These are phyloP conservation scores for Prunus yedoensis DNA, from an alignment of 331 rosid species.

Conservation along the genomic window DNA sequence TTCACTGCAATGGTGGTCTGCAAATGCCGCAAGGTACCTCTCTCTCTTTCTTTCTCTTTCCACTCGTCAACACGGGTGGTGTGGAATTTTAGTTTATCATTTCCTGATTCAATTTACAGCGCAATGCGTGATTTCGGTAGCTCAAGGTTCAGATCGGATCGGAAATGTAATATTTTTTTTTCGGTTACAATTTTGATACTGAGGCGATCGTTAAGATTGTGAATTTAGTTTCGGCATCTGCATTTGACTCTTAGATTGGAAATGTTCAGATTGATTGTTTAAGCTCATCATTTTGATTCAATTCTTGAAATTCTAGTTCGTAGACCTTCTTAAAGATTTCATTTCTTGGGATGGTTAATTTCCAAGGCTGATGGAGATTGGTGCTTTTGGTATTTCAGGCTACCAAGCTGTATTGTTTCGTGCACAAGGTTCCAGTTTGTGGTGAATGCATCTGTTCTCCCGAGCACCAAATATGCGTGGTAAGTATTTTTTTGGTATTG, in stretches of 20 bases:
- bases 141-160: slow-evolving; percentile 42
- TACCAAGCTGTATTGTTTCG: slow-evolving; percentile 93
- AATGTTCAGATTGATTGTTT: not conserved
- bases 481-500: slow-evolving; percentile 29
- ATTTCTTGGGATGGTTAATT: not conserved
- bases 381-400: slow-evolving; percentile 60
- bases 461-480: slow-evolving; percentile 96
- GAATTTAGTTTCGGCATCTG: not conserved
- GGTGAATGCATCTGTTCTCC: slow-evolving; percentile 98
- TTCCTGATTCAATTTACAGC: not conserved
- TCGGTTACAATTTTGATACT: not conserved
- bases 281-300: not conserved
- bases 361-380: slow-evolving; percentile 14
- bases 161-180: not conserved
- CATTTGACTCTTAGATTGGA: slow-evolving; percentile 4
- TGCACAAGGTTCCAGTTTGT: slow-evolving; percentile 99
- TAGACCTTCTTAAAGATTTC: not conserved
- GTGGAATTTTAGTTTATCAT: slow-evolving; percentile 6
- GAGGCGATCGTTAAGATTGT: slow-evolving; percentile 21
- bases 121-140: slow-evolving; percentile 9
- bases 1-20: slow-evolving; percentile 97
- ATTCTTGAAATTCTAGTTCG: not conserved
- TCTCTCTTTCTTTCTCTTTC: not conserved
- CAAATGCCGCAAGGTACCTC: slow-evolving; percentile 97
- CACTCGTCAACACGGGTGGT: not conserved